A percentile compares a stretch with the other conserved stretches of the same genome.
phyloP scores from a whole-genome alignment of 1,284 basidiomycete species.

The Cutaneotrichosporon cavernicola region DNA sequence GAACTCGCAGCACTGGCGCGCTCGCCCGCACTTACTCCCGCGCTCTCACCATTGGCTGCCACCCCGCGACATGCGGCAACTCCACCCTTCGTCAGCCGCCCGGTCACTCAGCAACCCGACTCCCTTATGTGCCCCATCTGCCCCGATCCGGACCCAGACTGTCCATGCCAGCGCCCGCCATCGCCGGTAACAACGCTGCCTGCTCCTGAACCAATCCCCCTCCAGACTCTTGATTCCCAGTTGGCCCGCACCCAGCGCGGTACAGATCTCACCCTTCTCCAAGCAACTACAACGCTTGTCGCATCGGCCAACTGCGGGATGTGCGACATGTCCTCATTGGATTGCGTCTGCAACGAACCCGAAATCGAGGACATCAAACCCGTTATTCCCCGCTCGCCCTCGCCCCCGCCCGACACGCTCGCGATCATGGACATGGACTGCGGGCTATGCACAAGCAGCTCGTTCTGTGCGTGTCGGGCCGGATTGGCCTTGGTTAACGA shows the following conservation, averaged over 20 bases:
- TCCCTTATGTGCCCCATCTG: conserved; percentile 47
- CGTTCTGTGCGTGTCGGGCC: conserved; percentile 46
- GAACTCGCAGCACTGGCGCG: conserved; percentile 15
- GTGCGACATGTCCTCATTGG: conserved; percentile 39
- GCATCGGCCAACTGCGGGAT: conserved; percentile 35
- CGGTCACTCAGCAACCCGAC: neutral
- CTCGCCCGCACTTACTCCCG: conserved; percentile 16
- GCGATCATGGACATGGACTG: conserved; percentile 28
- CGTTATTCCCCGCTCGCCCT: conserved; percentile 31
- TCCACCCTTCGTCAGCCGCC: conserved; percentile 7
- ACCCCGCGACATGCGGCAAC: conserved; percentile 13
- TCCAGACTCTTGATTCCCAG: too few species aligned
- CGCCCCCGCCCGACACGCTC: conserved; percentile 10
- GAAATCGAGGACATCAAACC: conserved; percentile 37
- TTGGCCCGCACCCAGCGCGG: neutral
- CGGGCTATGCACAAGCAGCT: conserved; percentile 44
- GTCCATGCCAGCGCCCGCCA: conserved; percentile 43
- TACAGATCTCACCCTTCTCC: conserved; percentile 10
- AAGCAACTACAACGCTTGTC: neutral
- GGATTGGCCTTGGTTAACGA: conserved; percentile 15
- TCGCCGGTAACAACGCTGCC: conserved; percentile 7
- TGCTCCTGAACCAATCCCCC: neutral
- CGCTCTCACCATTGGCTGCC: conserved; percentile 20
- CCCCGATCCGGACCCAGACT: conserved; percentile 51
- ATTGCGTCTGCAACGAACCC: conserved; percentile 40